phyloP scores from a whole-genome alignment of 2,329 filamentous ascomycete genomes.

The Cordyceps javanica region DNA sequence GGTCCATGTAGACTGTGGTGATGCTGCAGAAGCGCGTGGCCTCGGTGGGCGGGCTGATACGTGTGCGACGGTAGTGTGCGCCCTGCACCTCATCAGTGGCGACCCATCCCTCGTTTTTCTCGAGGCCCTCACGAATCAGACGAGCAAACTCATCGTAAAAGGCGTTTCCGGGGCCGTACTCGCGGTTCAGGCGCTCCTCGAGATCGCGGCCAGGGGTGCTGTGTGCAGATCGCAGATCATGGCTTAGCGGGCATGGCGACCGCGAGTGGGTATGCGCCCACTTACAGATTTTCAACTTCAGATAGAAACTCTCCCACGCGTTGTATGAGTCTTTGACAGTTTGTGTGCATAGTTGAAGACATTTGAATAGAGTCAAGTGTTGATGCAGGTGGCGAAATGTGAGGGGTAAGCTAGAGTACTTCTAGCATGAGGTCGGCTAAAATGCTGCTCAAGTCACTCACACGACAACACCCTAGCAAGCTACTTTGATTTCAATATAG shows the following conservation, averaged over 20 bases:
- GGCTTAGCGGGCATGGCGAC: background rate
- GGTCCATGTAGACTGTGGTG: conserved; percentile 52
- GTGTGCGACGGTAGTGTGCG: conserved; percentile 39
- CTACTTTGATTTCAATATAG: background rate
- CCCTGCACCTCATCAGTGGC: conserved; percentile 38
- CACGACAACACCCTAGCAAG: background rate
- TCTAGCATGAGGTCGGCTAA: background rate
- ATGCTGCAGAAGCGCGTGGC: conserved; percentile 48
- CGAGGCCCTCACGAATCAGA: conserved; percentile 32
- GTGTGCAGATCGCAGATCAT: background rate
- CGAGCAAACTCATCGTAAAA: conserved; percentile 37
- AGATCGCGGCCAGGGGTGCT: conserved; percentile 41
- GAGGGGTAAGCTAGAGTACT: conserved; percentile 3
- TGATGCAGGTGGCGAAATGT: background rate
- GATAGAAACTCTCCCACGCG: conserved; percentile 4
- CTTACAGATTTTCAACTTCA: conserved; percentile 7
- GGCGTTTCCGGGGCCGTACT: conserved; percentile 36
- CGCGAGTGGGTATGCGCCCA: background rate
- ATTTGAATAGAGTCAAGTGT: background rate
- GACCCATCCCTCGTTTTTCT: conserved; percentile 36
- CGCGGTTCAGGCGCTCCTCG: conserved; percentile 34
- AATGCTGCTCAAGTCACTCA: background rate
- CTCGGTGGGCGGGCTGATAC: conserved; percentile 38
- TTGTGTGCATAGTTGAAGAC: conserved; percentile 1
- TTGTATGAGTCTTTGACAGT: conserved; percentile 6